Base-by-base conservation (phyloP, 2,329 filamentous ascomycete genomes). In the Alternaria sp. region DNA sequence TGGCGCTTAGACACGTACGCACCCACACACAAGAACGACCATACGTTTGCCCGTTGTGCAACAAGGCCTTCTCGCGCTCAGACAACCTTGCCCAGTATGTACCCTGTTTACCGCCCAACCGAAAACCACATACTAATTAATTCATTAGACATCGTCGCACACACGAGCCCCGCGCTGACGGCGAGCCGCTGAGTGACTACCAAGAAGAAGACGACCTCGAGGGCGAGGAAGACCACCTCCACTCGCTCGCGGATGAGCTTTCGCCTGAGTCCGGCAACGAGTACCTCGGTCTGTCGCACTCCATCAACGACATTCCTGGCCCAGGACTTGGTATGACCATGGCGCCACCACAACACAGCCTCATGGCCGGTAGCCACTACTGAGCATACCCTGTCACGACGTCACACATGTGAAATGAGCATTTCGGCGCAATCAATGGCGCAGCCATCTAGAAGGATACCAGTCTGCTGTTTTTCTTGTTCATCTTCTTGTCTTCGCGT, bases 21-120 rank as follows among this genome's bases (percentile, higher is more conserved):
- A 99, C 96, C 77, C 96, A 99, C 87, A 99, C 96, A 60, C 96
- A 99, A 87, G 96, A 99, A 86, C 93, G 95, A 84, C 96, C 96
- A 74, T 99, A 99, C 83, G 91, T 96, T 79, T 99, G 96, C 88
- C 92, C 92, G 73, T 91, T 97, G 82, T 99, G 96, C 89, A 97
- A 92, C 87, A 98, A 98, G 87, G 95, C 95, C 71, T 99, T 99
- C 82, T 98, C 96, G 64, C 88, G 96, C 83, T 98, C 95, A 77
- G 96, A 99, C 85, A 99, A 99, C 82, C 91, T 99, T 83, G 96
- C 96, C 81, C 96, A 99, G 92, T 97, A 93, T 82, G 87, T 73
- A 25, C 46, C 50, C 49, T 58, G 46, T 57, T 59, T 46, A 51
- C 62, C 58, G 49, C 64, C 55, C 51, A 68, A 65, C 61, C 57